A percentile compares a stretch with the other conserved stretches of the same genome.
These are phyloP conservation scores for Gossypium raimondii DNA, from an alignment of 345 rosid genomes.

Conservation along the genomic window DNA sequence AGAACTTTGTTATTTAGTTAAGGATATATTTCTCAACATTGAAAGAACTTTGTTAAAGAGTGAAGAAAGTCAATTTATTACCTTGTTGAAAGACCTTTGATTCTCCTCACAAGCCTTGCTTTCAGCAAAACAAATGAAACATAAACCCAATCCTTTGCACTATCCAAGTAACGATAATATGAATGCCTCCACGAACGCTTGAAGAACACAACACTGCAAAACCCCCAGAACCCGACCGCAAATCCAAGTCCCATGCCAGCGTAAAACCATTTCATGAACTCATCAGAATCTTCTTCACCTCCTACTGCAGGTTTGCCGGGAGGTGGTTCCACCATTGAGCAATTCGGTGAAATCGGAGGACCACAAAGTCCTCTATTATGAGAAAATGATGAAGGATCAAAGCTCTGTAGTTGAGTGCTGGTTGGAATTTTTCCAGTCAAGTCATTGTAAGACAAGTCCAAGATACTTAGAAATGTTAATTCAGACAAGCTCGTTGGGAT, in stretches of 20 bases:
- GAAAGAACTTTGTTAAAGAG: not conserved
- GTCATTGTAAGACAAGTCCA: slow-evolving; percentile 9
- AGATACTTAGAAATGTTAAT: not conserved
- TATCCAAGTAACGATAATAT: not conserved
- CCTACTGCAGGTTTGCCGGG: not conserved
- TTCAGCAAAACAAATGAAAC: not conserved
- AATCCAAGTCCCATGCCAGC: not conserved
- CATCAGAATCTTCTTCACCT: not conserved
- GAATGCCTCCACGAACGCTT: not conserved
- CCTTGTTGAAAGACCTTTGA: not conserved
- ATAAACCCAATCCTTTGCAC: not conserved
- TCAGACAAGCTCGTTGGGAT: slow-evolving; percentile 18
- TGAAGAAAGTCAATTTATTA: not conserved
- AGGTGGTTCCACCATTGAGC: not conserved
- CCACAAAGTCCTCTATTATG: slow-evolving; percentile 4
- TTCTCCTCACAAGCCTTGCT: not conserved
- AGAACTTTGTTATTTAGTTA: not conserved
- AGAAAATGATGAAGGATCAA: not conserved
- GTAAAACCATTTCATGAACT: not conserved
- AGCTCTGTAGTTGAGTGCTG: slow-evolving; percentile 13
- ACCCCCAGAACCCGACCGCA: not conserved
- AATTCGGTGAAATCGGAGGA: not conserved
- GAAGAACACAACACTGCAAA: not conserved
- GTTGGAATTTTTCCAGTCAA: slow-evolving; percentile 9
- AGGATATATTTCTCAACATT: not conserved